Conservation (phyloP, 164 flowering plant genomes). For the Nymphaea colorata region DNA sequence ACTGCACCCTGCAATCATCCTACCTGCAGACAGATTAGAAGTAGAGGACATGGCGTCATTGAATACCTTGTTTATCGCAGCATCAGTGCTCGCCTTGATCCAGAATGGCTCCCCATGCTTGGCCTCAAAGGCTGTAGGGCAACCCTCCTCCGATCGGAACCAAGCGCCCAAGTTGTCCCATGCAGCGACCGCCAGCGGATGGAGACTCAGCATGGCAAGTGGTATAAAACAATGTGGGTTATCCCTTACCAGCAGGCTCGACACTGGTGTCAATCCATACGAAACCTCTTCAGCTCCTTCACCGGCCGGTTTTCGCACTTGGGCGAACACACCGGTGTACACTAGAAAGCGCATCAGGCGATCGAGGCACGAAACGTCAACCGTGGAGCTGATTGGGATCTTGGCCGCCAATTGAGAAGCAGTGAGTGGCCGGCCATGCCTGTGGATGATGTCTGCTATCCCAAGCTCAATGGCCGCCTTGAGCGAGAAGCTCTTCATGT, state of each 20-base stretch:
- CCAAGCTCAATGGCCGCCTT: constrained; percentile 19
- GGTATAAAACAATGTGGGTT: too few relatives aligned
- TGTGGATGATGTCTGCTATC: constrained; percentile 33
- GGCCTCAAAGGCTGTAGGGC: too few relatives aligned
- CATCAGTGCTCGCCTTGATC: too few relatives aligned
- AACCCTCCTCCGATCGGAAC: too few relatives aligned
- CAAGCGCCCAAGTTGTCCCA: too few relatives aligned
- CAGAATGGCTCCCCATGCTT: too few relatives aligned
- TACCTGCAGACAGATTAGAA: constrained; percentile 2
- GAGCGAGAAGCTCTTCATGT: too few relatives aligned
- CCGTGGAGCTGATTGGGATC: constrained; percentile 5
- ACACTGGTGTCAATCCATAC: background rate
- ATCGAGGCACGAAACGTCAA: constrained; percentile 5
- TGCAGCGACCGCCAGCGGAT: too few relatives aligned
- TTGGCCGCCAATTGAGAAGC: constrained; percentile 16
- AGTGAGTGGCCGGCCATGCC: constrained; percentile 24
- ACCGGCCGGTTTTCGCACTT: background rate
- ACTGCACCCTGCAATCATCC: constrained; percentile 9
- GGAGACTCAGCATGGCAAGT: too few relatives aligned
- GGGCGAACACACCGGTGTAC: constrained; percentile 11
- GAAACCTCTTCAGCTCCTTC: too few relatives aligned
- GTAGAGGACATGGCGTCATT: constrained; percentile 25
- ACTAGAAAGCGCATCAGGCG: constrained; percentile 26
- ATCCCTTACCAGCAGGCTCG: background rate
- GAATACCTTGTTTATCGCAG: constrained; percentile 3